Conservation (phyloP, 1,139 yeast species). For the Geotrichum reessii region DNA sequence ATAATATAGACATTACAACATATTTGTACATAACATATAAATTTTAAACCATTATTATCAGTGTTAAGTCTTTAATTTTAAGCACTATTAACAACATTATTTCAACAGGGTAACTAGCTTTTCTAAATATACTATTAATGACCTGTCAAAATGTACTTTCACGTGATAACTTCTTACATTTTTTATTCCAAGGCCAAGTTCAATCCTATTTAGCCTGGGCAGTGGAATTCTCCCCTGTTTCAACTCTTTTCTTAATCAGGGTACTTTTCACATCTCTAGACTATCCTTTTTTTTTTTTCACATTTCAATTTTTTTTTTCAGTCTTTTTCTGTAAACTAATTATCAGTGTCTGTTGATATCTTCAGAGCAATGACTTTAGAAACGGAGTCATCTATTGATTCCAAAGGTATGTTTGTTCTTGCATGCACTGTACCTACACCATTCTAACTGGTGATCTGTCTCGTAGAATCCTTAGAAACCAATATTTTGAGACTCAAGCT, state of each 20-base stretch:
- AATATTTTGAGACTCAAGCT: slow-evolving; percentile 33
- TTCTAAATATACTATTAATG: not conserved
- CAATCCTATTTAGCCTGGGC: not conserved
- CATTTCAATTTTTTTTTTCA: not conserved
- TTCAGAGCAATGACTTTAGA: slow-evolving; percentile 5
- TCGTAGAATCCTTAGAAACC: slow-evolving; percentile 16
- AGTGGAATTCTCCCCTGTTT: not conserved
- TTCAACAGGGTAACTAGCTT: no score
- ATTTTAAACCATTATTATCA: no score
- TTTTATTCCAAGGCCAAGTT: not conserved
- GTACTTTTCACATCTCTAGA: not conserved
- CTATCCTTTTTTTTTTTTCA: not conserved
- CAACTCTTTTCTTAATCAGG: not conserved
- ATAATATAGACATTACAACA: no score
- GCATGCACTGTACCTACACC: no score
- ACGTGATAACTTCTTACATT: not conserved
- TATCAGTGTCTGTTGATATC: not conserved
- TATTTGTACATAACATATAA: no score
- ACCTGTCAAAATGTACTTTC: not conserved
- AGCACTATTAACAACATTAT: no score
- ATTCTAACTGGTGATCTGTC: not conserved
- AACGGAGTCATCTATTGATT: slow-evolving; percentile 13
- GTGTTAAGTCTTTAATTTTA: no score
- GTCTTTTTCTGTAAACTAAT: not conserved
- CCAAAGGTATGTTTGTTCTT: slow-evolving; percentile 20